Base-by-base conservation (phyloP, 768 basidiomycete species). In the Russula foetens region DNA sequence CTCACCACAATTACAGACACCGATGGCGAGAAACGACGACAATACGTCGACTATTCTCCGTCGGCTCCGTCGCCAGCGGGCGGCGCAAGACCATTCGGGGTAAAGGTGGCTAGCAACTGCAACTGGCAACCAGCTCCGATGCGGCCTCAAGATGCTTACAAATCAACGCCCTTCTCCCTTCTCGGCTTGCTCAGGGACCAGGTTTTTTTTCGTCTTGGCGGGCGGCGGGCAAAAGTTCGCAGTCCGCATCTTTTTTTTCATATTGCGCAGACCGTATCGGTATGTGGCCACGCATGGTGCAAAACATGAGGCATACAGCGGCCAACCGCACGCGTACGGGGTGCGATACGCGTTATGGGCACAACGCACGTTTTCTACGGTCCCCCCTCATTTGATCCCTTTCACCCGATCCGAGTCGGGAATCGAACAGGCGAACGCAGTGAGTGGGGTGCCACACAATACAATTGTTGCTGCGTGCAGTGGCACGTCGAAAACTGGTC, bases 11-110 rank as follows among this genome's bases (percentile, higher is more conserved):
- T 48, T 51, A 50, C 43, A 56, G 44, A 33, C 29, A 12, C 60
- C 49, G 43, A 56, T 3, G 54, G 23, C 60, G 46, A 51, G 60
- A 56, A 56, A 45, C 52, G 44, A 57, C 64, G 56, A 63, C 7
- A 59, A 53, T 52, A 28, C 39, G 23, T 65, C 64, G 64, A 65
- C 52, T 35, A 63, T 65, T 65, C 62, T 33, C 64, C 64, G 50
- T 35, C 55, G 26, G 53, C 43, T 44, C 45, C 50, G 46, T 47
- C 21, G 39, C n/a, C 24, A 21, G 24, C 41, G 15, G 2, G 12
- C 54, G 48, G 46, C 33, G 19, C 8, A 54, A 39, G 51, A 35
- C 24, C 23, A 49, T 19, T 21, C 41, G 59, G 49, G 39, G 28
- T 49, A 59, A 49, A 54, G 21, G 23, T 29, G 43, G 31, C 33